Conservation (phyloP, 306 rosid genomes). For the Abrus precatorius region DNA sequence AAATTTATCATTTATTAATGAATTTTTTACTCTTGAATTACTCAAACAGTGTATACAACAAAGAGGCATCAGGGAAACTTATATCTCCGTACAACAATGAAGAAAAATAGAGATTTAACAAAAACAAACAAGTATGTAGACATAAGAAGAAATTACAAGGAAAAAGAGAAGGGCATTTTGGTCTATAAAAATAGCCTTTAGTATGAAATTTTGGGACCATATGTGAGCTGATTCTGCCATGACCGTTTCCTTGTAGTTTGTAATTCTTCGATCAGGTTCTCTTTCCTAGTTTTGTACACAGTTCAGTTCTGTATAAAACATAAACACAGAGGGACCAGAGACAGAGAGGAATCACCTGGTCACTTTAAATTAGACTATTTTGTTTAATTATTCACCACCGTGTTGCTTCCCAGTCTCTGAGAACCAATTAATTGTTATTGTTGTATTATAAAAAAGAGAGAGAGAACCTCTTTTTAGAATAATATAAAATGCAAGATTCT, state of each 20-base stretch:
- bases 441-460: not conserved
- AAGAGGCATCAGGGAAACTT: too few relatives aligned
- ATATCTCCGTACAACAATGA: too few relatives aligned
- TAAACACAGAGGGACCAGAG: not conserved
- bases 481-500: not conserved
- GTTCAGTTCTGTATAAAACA: not conserved
- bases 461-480: not conserved
- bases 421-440: not conserved
- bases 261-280: not conserved
- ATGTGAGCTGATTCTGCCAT: constrained; percentile 15
- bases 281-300: not conserved
- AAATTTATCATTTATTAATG: too few relatives aligned
- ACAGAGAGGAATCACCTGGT: constrained; percentile 19
- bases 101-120: too few relatives aligned
- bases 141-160: too few relatives aligned
- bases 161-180: constrained; percentile 12
- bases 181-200: not conserved
- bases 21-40: too few relatives aligned
- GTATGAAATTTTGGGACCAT: not conserved
- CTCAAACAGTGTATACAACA: too few relatives aligned
- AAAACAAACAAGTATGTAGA: too few relatives aligned
- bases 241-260: constrained; percentile 22
- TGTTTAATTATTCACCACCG: not conserved
- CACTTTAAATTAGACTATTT: constrained; percentile 9
- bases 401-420: constrained; percentile 2